phyloP scores from a whole-genome alignment of 2,329 filamentous ascomycete genomes.

The Didymella exigua region DNA sequence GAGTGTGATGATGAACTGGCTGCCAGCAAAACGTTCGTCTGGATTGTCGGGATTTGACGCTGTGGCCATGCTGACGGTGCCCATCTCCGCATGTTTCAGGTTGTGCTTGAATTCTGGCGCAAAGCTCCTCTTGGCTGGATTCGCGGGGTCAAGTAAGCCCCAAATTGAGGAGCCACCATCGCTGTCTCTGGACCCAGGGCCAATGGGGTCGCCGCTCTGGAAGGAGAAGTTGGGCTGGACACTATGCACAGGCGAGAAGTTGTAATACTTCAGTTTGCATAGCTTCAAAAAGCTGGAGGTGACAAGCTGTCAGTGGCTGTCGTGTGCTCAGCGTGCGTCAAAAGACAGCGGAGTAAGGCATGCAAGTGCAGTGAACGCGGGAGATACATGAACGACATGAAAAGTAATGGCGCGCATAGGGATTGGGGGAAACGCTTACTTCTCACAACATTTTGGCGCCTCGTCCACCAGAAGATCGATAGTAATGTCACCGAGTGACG shows the following conservation, averaged over 20 bases:
- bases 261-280: constrained; percentile 99
- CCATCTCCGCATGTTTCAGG: constrained; percentile 84
- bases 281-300: constrained; percentile 86
- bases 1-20: constrained; percentile 92
- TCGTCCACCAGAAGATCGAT: constrained; percentile 90
- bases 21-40: constrained; percentile 80
- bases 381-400: constrained; percentile 21
- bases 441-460: constrained; percentile 90
- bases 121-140: constrained; percentile 74
- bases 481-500: constrained; percentile 89
- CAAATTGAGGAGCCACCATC: constrained; percentile 95
- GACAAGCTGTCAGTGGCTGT: constrained; percentile 58
- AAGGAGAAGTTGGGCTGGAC: constrained; percentile 96
- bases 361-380: constrained; percentile 28
- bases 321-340: constrained; percentile 58
- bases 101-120: constrained; percentile 83
- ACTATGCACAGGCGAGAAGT: constrained; percentile 90
- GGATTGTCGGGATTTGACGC: constrained; percentile 75
- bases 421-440: constrained; percentile 65
- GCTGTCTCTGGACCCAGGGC: constrained; percentile 80
- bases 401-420: constrained; percentile 17
- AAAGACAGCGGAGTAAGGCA: constrained; percentile 34
- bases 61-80: constrained; percentile 98
- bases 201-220: constrained; percentile 92
- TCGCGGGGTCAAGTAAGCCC: constrained; percentile 71